Evolutionary conservation across 345 rosid genomes (phyloP).

Genomic region (Eucalyptus cloeziana): DNA sequence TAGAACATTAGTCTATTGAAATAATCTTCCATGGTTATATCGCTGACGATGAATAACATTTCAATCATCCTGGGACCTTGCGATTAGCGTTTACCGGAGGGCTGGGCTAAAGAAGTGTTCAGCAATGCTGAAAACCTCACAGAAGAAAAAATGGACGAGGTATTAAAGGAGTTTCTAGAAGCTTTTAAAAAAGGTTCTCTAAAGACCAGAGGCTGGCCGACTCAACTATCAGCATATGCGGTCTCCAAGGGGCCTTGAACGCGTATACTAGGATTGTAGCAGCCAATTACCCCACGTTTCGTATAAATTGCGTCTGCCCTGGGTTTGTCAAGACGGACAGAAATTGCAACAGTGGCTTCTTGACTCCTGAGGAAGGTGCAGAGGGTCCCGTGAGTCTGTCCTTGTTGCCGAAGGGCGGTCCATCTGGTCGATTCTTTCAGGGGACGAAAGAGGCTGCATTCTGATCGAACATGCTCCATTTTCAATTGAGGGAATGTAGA

Average conservation of each 20-base stretch:
- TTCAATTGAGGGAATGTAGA: not conserved
- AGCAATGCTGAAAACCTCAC: conserved; percentile 26
- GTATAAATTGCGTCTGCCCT: conserved; percentile 3
- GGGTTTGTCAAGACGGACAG: conserved; percentile 2
- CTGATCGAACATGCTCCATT: not conserved
- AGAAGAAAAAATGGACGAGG: conserved; percentile 28
- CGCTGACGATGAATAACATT: not conserved
- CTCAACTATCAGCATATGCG: not conserved
- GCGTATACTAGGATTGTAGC: conserved; percentile 9
- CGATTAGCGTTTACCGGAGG: conserved; percentile 12
- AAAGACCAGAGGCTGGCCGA: conserved; percentile 21
- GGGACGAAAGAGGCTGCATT: not conserved
- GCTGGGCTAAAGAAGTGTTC: conserved; percentile 22
- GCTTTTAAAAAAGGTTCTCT: conserved; percentile 22
- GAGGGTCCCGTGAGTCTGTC: conserved; percentile 1
- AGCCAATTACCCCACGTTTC: not conserved
- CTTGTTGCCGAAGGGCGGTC: not conserved
- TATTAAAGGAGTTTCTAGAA: conserved; percentile 17
- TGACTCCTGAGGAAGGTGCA: not conserved
- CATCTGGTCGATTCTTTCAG: not conserved
- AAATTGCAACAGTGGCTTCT: not conserved
- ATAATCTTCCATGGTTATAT: not conserved
- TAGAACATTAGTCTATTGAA: not conserved
- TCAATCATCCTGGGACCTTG: not conserved
- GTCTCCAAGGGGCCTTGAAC: conserved; percentile 3